Conservation (phyloP, 108 stramenopile species). For the Seminavis robusta region DNA sequence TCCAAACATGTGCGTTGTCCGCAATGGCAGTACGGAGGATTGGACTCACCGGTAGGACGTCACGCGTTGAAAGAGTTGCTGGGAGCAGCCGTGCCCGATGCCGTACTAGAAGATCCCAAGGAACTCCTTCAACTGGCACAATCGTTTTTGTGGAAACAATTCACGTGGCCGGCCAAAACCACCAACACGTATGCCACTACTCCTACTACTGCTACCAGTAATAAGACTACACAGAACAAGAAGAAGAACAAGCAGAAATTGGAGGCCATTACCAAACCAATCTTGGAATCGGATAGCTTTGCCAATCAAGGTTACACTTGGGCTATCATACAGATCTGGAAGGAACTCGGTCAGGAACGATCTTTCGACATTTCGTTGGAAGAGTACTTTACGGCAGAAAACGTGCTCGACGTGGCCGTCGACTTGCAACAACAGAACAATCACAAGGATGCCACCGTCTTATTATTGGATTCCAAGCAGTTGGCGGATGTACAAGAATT, state of each 20-base stretch:
- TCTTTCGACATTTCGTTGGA: no score
- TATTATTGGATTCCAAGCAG: no score
- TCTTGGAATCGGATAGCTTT: constrained; percentile 23
- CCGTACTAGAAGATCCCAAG: constrained; percentile 2
- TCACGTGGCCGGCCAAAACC: constrained; percentile 7
- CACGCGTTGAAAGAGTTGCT: constrained; percentile 10
- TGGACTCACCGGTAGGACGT: constrained; percentile 9
- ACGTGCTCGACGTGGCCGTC: constrained; percentile 9
- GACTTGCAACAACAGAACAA: no score
- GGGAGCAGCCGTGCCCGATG: constrained; percentile 1
- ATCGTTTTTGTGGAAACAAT: constrained; percentile 13
- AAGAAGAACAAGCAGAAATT: neutral
- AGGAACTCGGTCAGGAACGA: constrained; percentile 8
- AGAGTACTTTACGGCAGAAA: constrained; percentile 1
- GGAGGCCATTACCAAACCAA: neutral
- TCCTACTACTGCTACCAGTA: neutral
- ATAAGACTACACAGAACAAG: neutral
- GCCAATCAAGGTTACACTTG: constrained; percentile 8
- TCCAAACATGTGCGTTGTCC: constrained; percentile 13
- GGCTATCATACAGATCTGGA: constrained; percentile 6
- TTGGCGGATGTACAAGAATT: no score
- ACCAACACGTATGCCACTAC: neutral
- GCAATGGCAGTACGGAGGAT: constrained; percentile 27
- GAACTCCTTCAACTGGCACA: constrained; percentile 13
- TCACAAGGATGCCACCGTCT: no score